Base-by-base conservation (phyloP, 2,329 filamentous ascomycete species). In the Xenosphaeropsis pyriputrescens region DNA sequence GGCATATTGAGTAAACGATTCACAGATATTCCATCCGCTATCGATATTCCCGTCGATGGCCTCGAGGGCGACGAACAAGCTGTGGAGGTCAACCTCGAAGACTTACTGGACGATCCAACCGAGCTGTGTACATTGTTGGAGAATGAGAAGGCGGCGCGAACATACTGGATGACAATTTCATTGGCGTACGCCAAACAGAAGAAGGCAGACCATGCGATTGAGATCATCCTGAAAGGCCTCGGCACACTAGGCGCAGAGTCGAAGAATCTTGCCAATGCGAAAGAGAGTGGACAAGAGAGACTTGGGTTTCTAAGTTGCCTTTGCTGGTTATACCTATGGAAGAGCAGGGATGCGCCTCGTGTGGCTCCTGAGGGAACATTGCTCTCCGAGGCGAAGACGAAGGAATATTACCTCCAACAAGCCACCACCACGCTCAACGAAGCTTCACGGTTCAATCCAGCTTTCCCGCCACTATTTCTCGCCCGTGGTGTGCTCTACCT, bases 141-240 rank as follows among this genome's bases (percentile, higher is more conserved):
- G 62, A 93, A 91, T 53, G 93, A 98, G 59, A 78, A 80, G 52
- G 88, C 86, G 13, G 81, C 85, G 29, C 86, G 89, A 51, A 85
- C 79, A 37, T 93, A 93, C 49, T 98, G 93, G 93, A 89, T 98
- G 68, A 89, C 85, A n/a, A 91, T 96, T 47, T 84, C 93, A 32
- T 70, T 96, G 41, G 89, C 89, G 35, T 98, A 98, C 55, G 89
- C 91, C 31, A 98, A 96, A 63, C 85, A 94, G 62, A 79, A 80
- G 54, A 93, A 93, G 62, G 75, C 91, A 44, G 88, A 95, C 54
- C 83, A 91, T 62, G 75, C 75, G 41, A 79, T 80, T 49, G 75
- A 80, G 57, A 78, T 79, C 64, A 63, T 80, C 47, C 75, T 78
- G 36, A 75, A 77, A 54, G 77, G 75, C 29, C 59, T 79, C 40